Evolutionary conservation across 179 eudicot species (phyloP).

Genomic region (Pouteria campechiana): DNA sequence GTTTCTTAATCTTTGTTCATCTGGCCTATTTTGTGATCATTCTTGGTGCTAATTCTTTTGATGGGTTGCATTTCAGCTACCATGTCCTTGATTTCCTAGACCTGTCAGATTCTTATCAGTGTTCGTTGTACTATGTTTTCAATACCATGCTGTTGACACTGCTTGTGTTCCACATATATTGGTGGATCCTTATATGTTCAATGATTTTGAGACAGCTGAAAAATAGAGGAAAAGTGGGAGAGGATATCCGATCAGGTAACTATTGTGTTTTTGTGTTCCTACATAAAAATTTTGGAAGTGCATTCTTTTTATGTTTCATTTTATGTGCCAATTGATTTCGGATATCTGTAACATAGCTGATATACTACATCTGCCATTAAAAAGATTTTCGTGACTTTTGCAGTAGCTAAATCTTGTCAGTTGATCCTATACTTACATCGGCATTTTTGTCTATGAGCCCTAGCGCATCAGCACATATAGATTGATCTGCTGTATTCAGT

Average conservation of each 20-base stretch:
- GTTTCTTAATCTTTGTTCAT: background rate
- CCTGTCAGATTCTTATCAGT: slow-evolving; percentile 35
- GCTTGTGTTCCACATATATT: slow-evolving; percentile 86
- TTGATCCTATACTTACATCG: too few species aligned
- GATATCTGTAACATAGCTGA: too few species aligned
- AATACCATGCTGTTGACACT: slow-evolving; percentile 77
- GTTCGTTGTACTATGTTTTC: slow-evolving; percentile 50
- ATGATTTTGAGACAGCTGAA: slow-evolving; percentile 78
- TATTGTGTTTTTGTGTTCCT: background rate
- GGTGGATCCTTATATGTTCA: slow-evolving; percentile 86
- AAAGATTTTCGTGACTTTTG: too few species aligned
- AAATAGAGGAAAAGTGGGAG: slow-evolving; percentile 89
- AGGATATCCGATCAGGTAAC: slow-evolving; percentile 93
- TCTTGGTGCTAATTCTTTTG: slow-evolving; percentile 2
- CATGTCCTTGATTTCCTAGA: slow-evolving; percentile 37
- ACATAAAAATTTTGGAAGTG: too few species aligned
- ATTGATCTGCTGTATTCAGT: too few species aligned
- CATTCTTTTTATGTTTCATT: too few species aligned
- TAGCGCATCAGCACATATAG: too few species aligned
- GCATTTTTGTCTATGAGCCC: too few species aligned
- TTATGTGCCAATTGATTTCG: too few species aligned
- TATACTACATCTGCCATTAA: too few species aligned
- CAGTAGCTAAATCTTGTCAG: too few species aligned
- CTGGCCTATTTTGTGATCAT: slow-evolving; percentile 1
- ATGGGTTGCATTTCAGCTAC: slow-evolving; percentile 39